Evolutionary conservation across 2,329 filamentous ascomycete species (phyloP).

Genomic region (Colletotrichum spinosum): DNA sequence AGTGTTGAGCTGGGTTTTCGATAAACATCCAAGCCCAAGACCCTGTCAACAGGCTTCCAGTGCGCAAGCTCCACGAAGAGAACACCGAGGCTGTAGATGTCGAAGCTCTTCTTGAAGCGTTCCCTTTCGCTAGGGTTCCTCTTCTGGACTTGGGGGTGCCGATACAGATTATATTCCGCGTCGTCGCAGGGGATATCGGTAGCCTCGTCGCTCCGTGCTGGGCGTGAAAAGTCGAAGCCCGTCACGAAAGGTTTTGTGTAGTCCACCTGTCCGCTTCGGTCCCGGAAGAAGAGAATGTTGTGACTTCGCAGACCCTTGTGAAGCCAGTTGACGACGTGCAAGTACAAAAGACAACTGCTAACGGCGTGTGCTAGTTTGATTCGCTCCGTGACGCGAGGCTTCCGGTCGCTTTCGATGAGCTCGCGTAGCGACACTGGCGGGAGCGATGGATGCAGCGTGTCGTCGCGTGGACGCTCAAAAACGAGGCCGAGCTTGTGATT

Average conservation of each 20-base stretch:
- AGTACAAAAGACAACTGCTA: slow-evolving; percentile 63
- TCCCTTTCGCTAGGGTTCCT: slow-evolving; percentile 46
- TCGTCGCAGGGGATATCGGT: slow-evolving; percentile 61
- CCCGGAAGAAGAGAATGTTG: slow-evolving; percentile 64
- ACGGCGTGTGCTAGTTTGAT: slow-evolving; percentile 63
- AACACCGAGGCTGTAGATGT: slow-evolving; percentile 65
- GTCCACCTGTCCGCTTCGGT: slow-evolving; percentile 47
- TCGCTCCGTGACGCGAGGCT: slow-evolving; percentile 63
- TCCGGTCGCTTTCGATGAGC: slow-evolving; percentile 54
- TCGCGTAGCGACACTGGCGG: slow-evolving; percentile 60
- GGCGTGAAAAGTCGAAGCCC: slow-evolving; percentile 67
- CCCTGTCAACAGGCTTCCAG: slow-evolving; percentile 59
- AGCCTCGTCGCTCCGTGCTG: slow-evolving; percentile 60
- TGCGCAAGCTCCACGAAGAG: slow-evolving; percentile 66
- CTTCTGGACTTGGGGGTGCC: slow-evolving; percentile 58
- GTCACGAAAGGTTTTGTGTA: slow-evolving; percentile 58
- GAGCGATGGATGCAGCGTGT: slow-evolving; percentile 48
- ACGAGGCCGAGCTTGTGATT: slow-evolving; percentile 63
- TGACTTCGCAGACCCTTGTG: slow-evolving; percentile 67
- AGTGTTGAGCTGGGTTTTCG: slow-evolving; percentile 51
- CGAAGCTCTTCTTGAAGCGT: slow-evolving; percentile 61
- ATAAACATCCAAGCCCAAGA: slow-evolving; percentile 54
- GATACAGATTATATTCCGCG: slow-evolving; percentile 60
- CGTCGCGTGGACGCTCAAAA: slow-evolving; percentile 60
- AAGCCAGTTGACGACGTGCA: slow-evolving; percentile 68